Conservation (phyloP, 2,329 filamentous ascomycete genomes). For the Epichloe hybrida region DNA sequence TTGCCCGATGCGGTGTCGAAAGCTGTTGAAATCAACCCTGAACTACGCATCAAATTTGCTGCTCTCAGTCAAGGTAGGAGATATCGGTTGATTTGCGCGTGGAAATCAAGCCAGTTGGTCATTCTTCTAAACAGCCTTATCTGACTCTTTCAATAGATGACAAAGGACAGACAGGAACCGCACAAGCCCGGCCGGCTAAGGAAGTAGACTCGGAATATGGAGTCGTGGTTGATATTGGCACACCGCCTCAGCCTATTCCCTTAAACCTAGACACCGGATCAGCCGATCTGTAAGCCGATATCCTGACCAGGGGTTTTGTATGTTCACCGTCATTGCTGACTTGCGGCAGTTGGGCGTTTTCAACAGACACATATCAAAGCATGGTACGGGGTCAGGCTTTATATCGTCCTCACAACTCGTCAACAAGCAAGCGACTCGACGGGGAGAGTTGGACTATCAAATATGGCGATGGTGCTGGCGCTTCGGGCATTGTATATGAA, state of each 20-base stretch:
- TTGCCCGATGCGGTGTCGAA: slow-evolving; percentile 15
- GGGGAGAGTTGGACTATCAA: slow-evolving; percentile 40
- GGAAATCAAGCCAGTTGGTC: background rate
- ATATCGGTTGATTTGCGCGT: background rate
- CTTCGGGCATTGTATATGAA: slow-evolving; percentile 49
- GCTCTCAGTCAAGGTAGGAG: slow-evolving; percentile 1
- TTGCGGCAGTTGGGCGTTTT: slow-evolving; percentile 51
- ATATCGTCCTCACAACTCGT: slow-evolving; percentile 38
- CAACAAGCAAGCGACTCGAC: slow-evolving; percentile 27
- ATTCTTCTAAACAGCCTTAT: background rate
- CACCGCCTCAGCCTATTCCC: slow-evolving; percentile 39
- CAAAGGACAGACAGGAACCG: slow-evolving; percentile 11
- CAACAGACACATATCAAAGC: slow-evolving; percentile 35
- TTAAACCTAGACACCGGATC: slow-evolving; percentile 56
- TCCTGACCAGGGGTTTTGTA: background rate
- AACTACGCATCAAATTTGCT: slow-evolving; percentile 13
- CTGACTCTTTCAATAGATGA: slow-evolving; percentile 3
- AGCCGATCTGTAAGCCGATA: slow-evolving; percentile 31
- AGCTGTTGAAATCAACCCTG: slow-evolving; percentile 12
- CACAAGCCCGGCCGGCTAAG: slow-evolving; percentile 15
- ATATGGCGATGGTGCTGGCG: slow-evolving; percentile 53
- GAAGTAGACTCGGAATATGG: slow-evolving; percentile 43
- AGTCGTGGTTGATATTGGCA: slow-evolving; percentile 49
- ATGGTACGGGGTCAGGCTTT: slow-evolving; percentile 38
- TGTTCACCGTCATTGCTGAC: background rate